Evolutionary conservation across 176 grass and related monocot species (phyloP), one percentile per base, ranked within the genome.

Genomic region (Coix lacrymajobi): DNA sequence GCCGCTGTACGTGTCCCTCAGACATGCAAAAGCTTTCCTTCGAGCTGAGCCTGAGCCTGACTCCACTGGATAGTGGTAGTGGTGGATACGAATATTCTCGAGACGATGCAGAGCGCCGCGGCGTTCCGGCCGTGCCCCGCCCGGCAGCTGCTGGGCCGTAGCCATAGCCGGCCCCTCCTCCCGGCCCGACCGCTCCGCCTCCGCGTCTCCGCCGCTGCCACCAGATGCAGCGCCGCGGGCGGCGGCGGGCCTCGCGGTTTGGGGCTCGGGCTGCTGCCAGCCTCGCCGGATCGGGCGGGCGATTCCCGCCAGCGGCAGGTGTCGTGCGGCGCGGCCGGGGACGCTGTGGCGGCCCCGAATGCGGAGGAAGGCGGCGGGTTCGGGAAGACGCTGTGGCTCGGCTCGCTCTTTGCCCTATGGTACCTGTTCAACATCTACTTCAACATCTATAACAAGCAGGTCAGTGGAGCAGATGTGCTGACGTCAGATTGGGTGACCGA

Each of bases 361-460:
- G 51, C 32, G 10, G 30, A 60, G 68, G 49, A 54, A 14, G 38
- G 56, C 31, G 60, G 83, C 29, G 89, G 68, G 38, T 40, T 88
- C 65, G 4, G 34, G 24, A 56, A 79, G 31, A 88, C 83, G 56
- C 76, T 86, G 64, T 88, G 88, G 93, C 85, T 95, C 32, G 88
- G 79, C 12, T 62, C 28, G 30, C 71, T 90, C 22, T 92, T 95
- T 56, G 88, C 60, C 13, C 82, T 95, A 17, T 95, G 93, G 93
- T 95, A 95, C 63, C 82, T 92, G 44, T 90, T 92, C 85, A 90
- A 95, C 86, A 90, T 95, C 87, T 90, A 86, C 79, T 92, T 95
- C 87, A 95, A 95, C 85, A 92, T 95, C 71, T 90, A 90, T 79
- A 90, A 90, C 87, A 95, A 95, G 72, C 88, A 92, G 90, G 93